These are phyloP conservation scores for Arachis hypogaea DNA, from an alignment of 306 rosid species.

Conservation along the genomic window DNA sequence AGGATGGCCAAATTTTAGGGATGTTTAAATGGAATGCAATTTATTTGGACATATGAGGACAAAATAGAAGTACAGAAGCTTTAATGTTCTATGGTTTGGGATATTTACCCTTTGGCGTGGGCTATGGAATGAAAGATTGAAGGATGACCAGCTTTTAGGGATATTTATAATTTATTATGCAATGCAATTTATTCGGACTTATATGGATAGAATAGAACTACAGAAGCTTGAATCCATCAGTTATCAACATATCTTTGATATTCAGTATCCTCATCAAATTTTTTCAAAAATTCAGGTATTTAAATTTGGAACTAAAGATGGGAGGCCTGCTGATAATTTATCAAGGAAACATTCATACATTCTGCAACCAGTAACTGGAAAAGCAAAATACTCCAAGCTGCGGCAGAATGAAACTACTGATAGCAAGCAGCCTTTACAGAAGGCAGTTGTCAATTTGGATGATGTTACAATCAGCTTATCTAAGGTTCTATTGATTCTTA, in stretches of 20 bases:
- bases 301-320: slow-evolving; percentile 84
- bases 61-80: slow-evolving; percentile 3
- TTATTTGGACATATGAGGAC: slow-evolving; percentile 13
- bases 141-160: slow-evolving; percentile 2
- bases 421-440: slow-evolving; percentile 76
- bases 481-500: slow-evolving; percentile 59
- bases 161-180: neutral
- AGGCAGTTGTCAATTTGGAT: slow-evolving; percentile 88
- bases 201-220: slow-evolving; percentile 4
- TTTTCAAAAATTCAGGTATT: slow-evolving; percentile 63
- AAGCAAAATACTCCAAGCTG: slow-evolving; percentile 82
- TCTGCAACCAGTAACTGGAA: slow-evolving; percentile 89
- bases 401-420: slow-evolving; percentile 63
- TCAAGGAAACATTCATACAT: slow-evolving; percentile 63
- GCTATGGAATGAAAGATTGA: neutral
- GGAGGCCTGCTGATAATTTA: slow-evolving; percentile 67
- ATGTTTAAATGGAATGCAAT: slow-evolving; percentile 1
- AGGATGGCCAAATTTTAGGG: slow-evolving; percentile 4
- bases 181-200: slow-evolving; percentile 13
- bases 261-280: slow-evolving; percentile 23
- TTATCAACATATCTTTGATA: slow-evolving; percentile 13
- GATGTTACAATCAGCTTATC: slow-evolving; percentile 91
- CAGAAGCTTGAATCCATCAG: slow-evolving; percentile 6
- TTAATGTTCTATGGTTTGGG: neutral
- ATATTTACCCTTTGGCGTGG: neutral